phyloP scores from a whole-genome alignment of 495 filamentous ascomycete genomes.

The Aspergillus sparsus region DNA sequence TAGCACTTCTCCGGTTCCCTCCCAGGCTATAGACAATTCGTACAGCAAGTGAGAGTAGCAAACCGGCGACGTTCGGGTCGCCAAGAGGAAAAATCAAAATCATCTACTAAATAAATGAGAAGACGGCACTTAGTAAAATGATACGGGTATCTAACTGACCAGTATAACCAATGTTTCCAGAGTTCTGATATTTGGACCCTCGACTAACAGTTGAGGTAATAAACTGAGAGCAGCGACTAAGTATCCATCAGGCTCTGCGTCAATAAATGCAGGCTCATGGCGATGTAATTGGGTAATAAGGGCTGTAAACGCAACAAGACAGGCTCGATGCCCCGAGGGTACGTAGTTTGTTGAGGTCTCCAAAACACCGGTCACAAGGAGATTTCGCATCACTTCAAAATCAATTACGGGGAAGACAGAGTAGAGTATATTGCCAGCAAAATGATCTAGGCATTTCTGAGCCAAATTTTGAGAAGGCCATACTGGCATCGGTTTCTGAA shows the following conservation, averaged over 20 bases:
- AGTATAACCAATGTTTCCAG: constrained; percentile 31
- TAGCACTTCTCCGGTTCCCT: constrained; percentile 19
- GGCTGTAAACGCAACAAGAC: constrained; percentile 31
- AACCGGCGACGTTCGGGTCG: constrained; percentile 25
- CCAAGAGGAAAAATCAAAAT: constrained; percentile 28
- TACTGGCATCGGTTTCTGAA: constrained; percentile 13
- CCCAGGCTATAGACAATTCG: constrained; percentile 28
- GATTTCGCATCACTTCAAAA: constrained; percentile 7
- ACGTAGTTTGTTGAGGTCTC: constrained; percentile 18
- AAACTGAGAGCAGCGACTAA: constrained; percentile 24
- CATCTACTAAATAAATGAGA: constrained; percentile 16
- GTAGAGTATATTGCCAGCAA: constrained; percentile 25
- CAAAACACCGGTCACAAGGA: no score
- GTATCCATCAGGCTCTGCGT: constrained; percentile 30
- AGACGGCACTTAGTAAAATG: not conserved
- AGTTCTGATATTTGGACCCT: constrained; percentile 24
- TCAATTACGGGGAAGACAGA: constrained; percentile 32
- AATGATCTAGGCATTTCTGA: constrained; percentile 28
- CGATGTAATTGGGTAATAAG: constrained; percentile 30
- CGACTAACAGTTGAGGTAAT: constrained; percentile 28
- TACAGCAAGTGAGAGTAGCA: constrained; percentile 27
- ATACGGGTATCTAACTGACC: constrained; percentile 17
- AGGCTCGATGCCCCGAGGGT: constrained; percentile 25
- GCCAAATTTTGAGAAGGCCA: constrained; percentile 26
- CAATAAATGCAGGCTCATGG: constrained; percentile 24